Percentiles rank a stretch among this genome's conserved stretches.
Conservation (phyloP, 108 stramenopile species). For the Skeletonema menzelii region DNA sequence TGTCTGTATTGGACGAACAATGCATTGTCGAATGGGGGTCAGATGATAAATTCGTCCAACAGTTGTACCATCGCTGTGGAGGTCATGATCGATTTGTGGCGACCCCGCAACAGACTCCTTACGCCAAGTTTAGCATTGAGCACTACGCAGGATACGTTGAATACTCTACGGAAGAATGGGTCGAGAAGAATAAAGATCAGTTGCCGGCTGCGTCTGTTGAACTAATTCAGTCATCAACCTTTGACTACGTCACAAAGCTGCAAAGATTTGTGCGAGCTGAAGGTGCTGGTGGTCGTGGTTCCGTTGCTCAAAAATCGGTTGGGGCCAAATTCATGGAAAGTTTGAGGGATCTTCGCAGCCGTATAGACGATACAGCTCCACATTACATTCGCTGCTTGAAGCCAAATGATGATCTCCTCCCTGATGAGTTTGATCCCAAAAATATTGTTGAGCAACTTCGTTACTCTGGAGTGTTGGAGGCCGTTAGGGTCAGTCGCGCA, state of each 20-base stretch:
- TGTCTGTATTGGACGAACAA: constrained; percentile 95
- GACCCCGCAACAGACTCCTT: constrained; percentile 54
- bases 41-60: constrained; percentile 81
- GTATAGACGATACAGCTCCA: constrained; percentile 71
- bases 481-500: constrained; percentile 58
- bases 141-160: constrained; percentile 95
- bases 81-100: constrained; percentile 58
- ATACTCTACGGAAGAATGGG: constrained; percentile 86
- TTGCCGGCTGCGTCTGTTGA: constrained; percentile 75
- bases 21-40: constrained; percentile 91
- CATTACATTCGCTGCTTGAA: constrained; percentile 92
- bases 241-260: constrained; percentile 56
- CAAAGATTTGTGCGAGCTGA: constrained; percentile 50
- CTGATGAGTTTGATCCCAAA: constrained; percentile 77
- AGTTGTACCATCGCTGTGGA: constrained; percentile 67
- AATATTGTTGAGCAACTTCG: constrained; percentile 93
- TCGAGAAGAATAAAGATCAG: constrained; percentile 89
- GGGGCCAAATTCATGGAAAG: constrained; percentile 84
- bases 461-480: constrained; percentile 96
- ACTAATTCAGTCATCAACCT: constrained; percentile 60
- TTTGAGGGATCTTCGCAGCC: constrained; percentile 66
- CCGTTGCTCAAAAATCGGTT: constrained; percentile 66
- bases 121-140: constrained; percentile 84
- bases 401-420: constrained; percentile 78
- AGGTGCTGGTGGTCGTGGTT: constrained; percentile 64